Base-by-base conservation (phyloP, 83 land plant genomes). In the Isoetes engelmannii region DNA sequence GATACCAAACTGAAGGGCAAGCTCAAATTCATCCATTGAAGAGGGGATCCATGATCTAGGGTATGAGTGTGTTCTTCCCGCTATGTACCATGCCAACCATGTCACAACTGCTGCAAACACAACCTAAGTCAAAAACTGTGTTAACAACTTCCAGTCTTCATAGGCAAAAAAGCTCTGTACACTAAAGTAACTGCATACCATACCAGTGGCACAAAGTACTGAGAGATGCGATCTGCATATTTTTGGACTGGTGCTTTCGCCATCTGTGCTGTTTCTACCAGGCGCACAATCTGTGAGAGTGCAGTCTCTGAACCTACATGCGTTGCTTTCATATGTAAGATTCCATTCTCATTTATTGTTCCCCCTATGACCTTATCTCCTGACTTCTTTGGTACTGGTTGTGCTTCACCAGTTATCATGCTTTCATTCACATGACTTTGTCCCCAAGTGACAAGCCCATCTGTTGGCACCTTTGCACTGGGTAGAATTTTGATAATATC, bases 281-380 rank as follows among this genome's bases (percentile, higher is more conserved):
- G 69, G 69, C 88, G 90, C 43, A 94, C 96, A 63, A 94, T 94
- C 78, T 90, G 97, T 6, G 97, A 84, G 28, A 94, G 74, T 46
- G 99, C 89, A 49, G 97, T 90, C 74, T 94, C 99, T 19, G 97
- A 86, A 15, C 99, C 99, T 65, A 94, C 99, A 82, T 90, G 99
- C 45, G 99, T 94, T 45, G 89, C 97, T 77, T 80, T 81, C 8
- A 94, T 82, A 44, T 81, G 84, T 45, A 94, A 65, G 53, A 81
- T 80, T 43, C 99, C 99, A 70, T 85, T 86, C 63, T 86, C 90
- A 74, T 94, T 94, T 72, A 94, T 78, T 0, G 99, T 90, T 51
- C 99, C 99, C 6, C 97, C 97, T 49, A 90, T 90, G 12, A 93
- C 92, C 82, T 88, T 90, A 74, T 94, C 97, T 37, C 92, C 99